phyloP scores from a whole-genome alignment of 306 rosid species.

The Erythrophleum fordii region DNA sequence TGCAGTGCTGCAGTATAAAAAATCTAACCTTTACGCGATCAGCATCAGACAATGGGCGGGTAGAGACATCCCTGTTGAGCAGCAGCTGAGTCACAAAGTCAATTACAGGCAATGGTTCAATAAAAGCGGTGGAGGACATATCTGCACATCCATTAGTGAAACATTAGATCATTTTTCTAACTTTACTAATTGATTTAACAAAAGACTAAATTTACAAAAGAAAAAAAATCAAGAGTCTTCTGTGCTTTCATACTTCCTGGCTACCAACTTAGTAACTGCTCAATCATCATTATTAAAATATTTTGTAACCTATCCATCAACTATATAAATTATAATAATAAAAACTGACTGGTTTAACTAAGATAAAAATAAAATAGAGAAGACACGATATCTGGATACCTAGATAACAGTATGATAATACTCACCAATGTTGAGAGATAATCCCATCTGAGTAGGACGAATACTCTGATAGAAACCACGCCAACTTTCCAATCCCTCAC shows the following conservation, averaged over 20 bases:
- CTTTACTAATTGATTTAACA: neutral
- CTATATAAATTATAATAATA: neutral
- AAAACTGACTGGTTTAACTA: too few relatives aligned
- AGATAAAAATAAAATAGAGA: neutral
- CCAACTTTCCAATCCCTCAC: conserved; percentile 99
- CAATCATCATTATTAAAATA: neutral
- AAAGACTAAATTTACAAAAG: neutral
- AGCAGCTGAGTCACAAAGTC: conserved; percentile 82
- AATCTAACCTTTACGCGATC: conserved; percentile 85
- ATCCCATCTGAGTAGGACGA: conserved; percentile 98
- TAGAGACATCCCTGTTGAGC: conserved; percentile 73
- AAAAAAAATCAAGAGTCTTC: neutral
- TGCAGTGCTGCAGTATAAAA: neutral
- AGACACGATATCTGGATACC: neutral
- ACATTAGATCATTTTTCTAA: neutral
- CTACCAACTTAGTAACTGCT: neutral
- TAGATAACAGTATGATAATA: neutral
- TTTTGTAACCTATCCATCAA: neutral
- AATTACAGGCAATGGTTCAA: conserved; percentile 91
- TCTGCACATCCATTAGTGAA: conserved; percentile 50
- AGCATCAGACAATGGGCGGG: conserved; percentile 84
- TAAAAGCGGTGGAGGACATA: conserved; percentile 98
- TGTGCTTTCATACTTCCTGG: neutral
- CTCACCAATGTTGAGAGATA: conserved; percentile 89
- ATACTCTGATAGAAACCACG: conserved; percentile 98